Evolutionary conservation across 2,329 filamentous ascomycete genomes (phyloP).

Genomic region (Clarireedia homoeocarpa): DNA sequence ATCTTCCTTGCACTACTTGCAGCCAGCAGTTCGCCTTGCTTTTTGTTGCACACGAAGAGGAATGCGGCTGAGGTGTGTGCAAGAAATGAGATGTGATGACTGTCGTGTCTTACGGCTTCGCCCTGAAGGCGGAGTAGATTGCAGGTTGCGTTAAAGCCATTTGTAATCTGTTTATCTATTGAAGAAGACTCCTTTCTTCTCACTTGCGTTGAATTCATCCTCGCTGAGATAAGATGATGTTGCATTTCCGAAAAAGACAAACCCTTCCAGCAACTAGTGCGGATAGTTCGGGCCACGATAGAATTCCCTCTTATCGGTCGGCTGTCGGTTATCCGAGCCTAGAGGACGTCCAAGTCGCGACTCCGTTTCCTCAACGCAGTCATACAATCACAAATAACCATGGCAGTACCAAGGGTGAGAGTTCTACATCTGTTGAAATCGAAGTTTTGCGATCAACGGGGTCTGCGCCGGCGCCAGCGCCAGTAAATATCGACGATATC

Average conservation of each 20-base stretch:
- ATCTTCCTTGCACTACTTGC: neutral
- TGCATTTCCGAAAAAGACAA: neutral
- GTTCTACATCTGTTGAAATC: neutral
- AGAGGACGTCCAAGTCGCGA: neutral
- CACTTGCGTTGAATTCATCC: no score
- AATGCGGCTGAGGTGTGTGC: no score
- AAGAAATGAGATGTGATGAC: neutral
- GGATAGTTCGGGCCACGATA: neutral
- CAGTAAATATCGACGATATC: constrained; percentile 4
- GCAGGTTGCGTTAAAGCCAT: neutral
- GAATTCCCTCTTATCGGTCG: constrained; percentile 2
- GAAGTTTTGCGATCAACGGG: neutral
- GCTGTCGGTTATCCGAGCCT: neutral
- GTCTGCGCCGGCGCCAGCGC: neutral
- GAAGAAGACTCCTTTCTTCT: no score
- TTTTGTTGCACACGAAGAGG: no score
- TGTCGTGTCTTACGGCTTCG: neutral
- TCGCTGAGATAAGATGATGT: neutral
- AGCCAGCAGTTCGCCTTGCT: no score
- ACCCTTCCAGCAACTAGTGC: neutral
- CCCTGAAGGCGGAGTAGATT: neutral
- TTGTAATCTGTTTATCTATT: no score
- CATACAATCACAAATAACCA: neutral
- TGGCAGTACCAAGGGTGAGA: no score
- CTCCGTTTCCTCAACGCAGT: neutral